These are phyloP conservation scores for Striga asiatica DNA, from an alignment of 257 asterid species.

Conservation along the genomic window DNA sequence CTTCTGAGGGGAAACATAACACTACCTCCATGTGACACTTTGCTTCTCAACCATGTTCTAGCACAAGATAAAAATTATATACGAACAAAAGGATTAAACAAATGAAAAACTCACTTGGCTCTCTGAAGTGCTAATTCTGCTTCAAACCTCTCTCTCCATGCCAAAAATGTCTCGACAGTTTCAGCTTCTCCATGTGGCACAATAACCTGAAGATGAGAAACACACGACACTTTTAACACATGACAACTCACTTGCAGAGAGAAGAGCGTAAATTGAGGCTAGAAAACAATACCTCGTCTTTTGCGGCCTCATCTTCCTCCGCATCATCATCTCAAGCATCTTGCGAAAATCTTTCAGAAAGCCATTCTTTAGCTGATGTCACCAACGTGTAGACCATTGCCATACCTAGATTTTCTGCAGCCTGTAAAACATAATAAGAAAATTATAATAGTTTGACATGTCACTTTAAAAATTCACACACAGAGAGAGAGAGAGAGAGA, in stretches of 20 bases:
- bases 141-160: conserved; percentile 97
- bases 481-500: too few relatives aligned
- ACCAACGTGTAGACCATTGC: conserved; percentile 94
- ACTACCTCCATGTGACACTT: not conserved
- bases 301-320: conserved; percentile 46
- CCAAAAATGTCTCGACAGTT: conserved; percentile 82
- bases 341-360: conserved; percentile 74
- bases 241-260: not conserved
- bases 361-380: conserved; percentile 93
- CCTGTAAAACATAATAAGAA: conserved; percentile 42
- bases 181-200: conserved; percentile 98
- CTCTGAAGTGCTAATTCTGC: conserved; percentile 97
- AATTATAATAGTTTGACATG: not conserved
- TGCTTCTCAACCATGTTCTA: conserved; percentile 7
- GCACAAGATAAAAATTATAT: conserved; percentile 2
- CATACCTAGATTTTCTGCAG: conserved; percentile 86
- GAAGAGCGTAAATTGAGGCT: not conserved
- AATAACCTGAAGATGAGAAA: conserved; percentile 52
- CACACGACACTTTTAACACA: too few relatives aligned
- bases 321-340: conserved; percentile 41
- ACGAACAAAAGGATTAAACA: not conserved
- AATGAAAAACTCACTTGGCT: conserved; percentile 70
- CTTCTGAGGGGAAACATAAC: too few relatives aligned
- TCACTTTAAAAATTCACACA: not conserved
- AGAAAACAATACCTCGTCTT: conserved; percentile 60